phyloP scores from a whole-genome alignment of 257 asterid species.

The Linaria vulgaris region DNA sequence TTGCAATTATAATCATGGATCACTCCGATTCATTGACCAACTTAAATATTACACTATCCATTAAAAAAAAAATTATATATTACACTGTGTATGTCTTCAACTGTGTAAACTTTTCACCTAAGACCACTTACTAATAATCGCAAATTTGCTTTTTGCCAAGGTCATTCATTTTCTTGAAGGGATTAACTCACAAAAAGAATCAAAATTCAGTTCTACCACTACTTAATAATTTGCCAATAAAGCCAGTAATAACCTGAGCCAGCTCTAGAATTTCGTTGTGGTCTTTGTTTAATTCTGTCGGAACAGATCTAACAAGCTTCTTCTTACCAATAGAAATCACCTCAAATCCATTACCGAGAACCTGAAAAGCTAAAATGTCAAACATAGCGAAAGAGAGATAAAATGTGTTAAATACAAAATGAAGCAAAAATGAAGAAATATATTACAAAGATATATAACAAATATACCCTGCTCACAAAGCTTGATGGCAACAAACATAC shows the following conservation, averaged over 20 bases:
- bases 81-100: neutral
- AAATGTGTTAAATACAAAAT: neutral
- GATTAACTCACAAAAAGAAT: neutral
- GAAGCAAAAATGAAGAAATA: constrained; percentile 4
- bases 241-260: constrained; percentile 66
- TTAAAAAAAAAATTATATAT: too few relatives aligned
- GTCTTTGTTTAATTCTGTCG: constrained; percentile 96
- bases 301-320: constrained; percentile 93
- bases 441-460: neutral
- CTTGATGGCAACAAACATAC: neutral
- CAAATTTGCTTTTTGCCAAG: neutral
- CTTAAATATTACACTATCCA: neutral
- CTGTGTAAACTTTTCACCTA: neutral
- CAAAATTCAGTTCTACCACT: neutral
- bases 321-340: constrained; percentile 85
- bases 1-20: neutral
- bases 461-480: neutral
- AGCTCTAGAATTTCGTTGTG: constrained; percentile 95
- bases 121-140: neutral
- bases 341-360: constrained; percentile 94
- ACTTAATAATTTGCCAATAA: neutral
- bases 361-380: constrained; percentile 39
- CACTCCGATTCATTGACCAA: neutral
- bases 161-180: neutral
- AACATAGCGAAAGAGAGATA: constrained; percentile 10